Base-by-base conservation (phyloP, 441 rosid species). In the Euphorbia schlechtendalii region DNA sequence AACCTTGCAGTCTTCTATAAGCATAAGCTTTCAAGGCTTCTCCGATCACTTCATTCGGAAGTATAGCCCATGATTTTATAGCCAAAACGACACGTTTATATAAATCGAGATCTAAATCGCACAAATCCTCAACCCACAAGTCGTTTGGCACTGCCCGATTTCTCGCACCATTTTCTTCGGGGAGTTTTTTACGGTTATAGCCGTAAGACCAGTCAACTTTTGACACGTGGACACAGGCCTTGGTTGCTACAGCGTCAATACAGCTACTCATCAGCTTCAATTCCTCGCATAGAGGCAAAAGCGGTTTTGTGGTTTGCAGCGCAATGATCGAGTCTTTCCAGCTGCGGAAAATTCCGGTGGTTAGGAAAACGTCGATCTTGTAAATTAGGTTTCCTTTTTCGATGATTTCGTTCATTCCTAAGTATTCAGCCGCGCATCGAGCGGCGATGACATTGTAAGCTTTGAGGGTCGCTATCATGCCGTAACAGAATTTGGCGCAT, bases 61-160 rank as follows among this genome's bases (percentile, higher is more conserved):
- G 74, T 61, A 69, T 40, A 32, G 69, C 81, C 78, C 76, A 79
- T 63, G 74, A 69, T 76, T 73, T 80, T 36, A 90, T 83, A 56
- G 71, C 78, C 72, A 56, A 57, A 48, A 87, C 56, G 65, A 83
- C 85, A 34, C 82, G 73, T 71, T 84, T 87, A 63, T 83, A 90
- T 14, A 80, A 59, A 62, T 86, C 90, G 4, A 90, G 78, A 52
- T 84, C 89, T 7, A 87, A 86, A 65, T 90, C 97, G 56, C 90
- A 81, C 64, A 90, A 66, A 82, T 90, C 97, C 76, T 90, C 95
- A 6, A 86, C 89, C 97, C 97, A 90, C 95, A 95, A 87, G 69
- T 90, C 97, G 73, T 53, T 68, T 3, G 89, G 95, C 65, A 87
- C 97, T 14, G 71, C 72, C n/a, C 84, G 74, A 70, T 70, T 77